These are phyloP conservation scores for Plasmodium berghei DNA, from an alignment of 169 alveolate genomes.

Conservation along the genomic window DNA sequence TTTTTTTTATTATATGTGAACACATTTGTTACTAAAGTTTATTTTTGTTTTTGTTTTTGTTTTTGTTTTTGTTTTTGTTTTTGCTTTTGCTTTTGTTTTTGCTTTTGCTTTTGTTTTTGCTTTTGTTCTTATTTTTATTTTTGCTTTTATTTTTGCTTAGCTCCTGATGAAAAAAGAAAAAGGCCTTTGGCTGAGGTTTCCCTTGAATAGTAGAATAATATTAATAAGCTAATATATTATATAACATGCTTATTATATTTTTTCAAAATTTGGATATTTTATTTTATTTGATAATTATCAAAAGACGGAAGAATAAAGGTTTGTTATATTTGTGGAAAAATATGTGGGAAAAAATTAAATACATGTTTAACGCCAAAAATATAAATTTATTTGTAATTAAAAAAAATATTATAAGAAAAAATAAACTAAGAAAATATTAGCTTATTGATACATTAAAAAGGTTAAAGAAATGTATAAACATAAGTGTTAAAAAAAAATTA, in stretches of 20 bases:
- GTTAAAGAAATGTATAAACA: no score
- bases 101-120: no score
- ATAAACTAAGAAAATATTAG: no score
- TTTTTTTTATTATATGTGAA: slow-evolving; percentile 4
- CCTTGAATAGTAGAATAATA: background rate
- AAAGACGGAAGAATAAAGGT: background rate
- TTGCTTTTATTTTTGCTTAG: slow-evolving; percentile 13
- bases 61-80: no score
- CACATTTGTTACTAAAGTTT: background rate
- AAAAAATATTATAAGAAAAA: no score
- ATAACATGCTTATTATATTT: background rate
- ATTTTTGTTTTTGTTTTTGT: background rate
- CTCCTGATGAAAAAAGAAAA: slow-evolving; percentile 71
- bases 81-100: no score
- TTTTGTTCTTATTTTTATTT: no score
- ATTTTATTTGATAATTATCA: background rate
- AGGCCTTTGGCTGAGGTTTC: slow-evolving; percentile 6
- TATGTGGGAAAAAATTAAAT: background rate
- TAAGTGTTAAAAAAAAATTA: no score
- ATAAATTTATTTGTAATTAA: no score
- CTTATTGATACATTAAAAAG: no score
- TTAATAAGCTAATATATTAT: no score
- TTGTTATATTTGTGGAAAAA: background rate
- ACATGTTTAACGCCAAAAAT: no score
- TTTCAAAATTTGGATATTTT: background rate